phyloP scores from a whole-genome alignment of 2,329 filamentous ascomycete genomes.

The Colletotrichum sansevieriae region DNA sequence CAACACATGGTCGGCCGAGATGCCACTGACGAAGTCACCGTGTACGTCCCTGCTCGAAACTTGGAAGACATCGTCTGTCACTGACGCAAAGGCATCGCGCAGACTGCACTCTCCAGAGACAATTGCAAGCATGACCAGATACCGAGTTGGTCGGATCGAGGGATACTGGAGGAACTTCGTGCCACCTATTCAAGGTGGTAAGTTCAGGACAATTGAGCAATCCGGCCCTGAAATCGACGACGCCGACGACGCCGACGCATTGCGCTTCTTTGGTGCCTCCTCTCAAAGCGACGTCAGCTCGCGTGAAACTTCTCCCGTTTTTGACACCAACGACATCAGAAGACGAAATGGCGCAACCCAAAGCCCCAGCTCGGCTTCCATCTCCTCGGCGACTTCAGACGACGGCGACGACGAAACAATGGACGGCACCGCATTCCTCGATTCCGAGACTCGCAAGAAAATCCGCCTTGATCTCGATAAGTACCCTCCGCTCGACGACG shows the following conservation, averaged over 20 bases:
- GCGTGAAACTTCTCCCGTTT: slow-evolving; percentile 62
- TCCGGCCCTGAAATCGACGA: slow-evolving; percentile 52
- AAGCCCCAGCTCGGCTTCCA: slow-evolving; percentile 57
- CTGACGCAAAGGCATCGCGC: slow-evolving; percentile 19
- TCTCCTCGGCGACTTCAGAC: slow-evolving; percentile 71
- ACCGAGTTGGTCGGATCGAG: slow-evolving; percentile 85
- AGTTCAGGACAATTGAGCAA: slow-evolving; percentile 66
- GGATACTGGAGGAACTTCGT: slow-evolving; percentile 89
- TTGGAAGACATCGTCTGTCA: background rate
- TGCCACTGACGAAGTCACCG: slow-evolving; percentile 93
- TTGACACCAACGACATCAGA: slow-evolving; percentile 57
- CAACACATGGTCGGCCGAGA: slow-evolving; percentile 93
- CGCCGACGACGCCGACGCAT: slow-evolving; percentile 45
- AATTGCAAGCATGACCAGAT: slow-evolving; percentile 80
- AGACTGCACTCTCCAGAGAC: slow-evolving; percentile 88
- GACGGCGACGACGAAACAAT: slow-evolving; percentile 58
- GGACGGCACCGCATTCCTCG: slow-evolving; percentile 74
- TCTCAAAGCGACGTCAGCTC: slow-evolving; percentile 68
- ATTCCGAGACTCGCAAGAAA: slow-evolving; percentile 79
- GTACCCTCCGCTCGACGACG: slow-evolving; percentile 82
- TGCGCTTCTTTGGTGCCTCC: slow-evolving; percentile 42
- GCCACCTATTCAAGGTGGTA: slow-evolving; percentile 91
- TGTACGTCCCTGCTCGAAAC: slow-evolving; percentile 68
- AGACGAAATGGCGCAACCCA: slow-evolving; percentile 46
- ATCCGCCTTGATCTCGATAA: slow-evolving; percentile 81